A percentile compares a stretch with the other conserved stretches of the same genome.
These are phyloP conservation scores for Chytriomyces confervae DNA, from an alignment of 192 early-diverging fungal genomes.

Conservation along the genomic window DNA sequence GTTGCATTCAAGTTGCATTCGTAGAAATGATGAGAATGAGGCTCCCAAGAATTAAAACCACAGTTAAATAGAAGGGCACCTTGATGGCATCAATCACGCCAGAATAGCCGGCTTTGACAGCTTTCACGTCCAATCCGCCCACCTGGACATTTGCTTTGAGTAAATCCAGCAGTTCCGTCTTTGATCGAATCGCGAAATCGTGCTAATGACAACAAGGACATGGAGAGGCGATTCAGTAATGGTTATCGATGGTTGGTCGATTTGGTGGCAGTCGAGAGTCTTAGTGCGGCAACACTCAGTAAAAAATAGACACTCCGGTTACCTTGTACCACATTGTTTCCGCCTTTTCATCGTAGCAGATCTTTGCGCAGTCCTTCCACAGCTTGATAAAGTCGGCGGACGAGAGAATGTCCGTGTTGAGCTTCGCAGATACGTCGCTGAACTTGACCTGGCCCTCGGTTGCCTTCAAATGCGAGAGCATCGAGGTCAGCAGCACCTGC, in stretches of 20 bases:
- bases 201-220: slow-evolving; percentile 6
- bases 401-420: slow-evolving; percentile 29
- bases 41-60: not conserved
- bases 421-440: not conserved
- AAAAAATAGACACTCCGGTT: not conserved
- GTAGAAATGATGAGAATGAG: not conserved
- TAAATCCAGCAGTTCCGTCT: slow-evolving; percentile 13
- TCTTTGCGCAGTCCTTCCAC: slow-evolving; percentile 34
- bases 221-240: not conserved
- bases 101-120: slow-evolving; percentile 30
- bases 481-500: slow-evolving; percentile 20
- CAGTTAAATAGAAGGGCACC: not conserved
- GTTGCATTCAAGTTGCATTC: not conserved
- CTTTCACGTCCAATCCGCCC: slow-evolving; percentile 30
- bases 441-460: slow-evolving; percentile 10
- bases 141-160: slow-evolving; percentile 22
- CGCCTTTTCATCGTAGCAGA: slow-evolving; percentile 21
- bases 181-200: slow-evolving; percentile 25
- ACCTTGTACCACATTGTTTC: slow-evolving; percentile 36
- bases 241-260: no score
- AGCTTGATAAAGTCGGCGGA: slow-evolving; percentile 12
- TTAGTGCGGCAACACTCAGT: no score
- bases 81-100: slow-evolving; percentile 29
- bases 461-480: slow-evolving; percentile 4
- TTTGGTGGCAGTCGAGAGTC: no score